Conservation (phyloP, 345 rosid species). For the Carallia pectinifolia region DNA sequence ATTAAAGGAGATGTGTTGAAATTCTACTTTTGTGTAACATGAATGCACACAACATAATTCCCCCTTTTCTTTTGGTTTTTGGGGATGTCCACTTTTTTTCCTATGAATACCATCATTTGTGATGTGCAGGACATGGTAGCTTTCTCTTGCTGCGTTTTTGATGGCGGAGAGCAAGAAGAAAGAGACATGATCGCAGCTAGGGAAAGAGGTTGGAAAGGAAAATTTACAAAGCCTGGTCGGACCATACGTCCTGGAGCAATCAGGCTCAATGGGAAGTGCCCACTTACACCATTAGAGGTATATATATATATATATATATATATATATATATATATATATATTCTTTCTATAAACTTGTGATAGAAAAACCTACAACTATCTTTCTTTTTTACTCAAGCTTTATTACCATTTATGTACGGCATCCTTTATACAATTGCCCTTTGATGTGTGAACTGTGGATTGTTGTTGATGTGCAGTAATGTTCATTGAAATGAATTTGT, state of each 20-base stretch:
- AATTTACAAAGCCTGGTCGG: slow-evolving; percentile 96
- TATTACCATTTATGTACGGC: no score
- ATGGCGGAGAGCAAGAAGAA: slow-evolving; percentile 88
- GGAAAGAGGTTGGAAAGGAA: slow-evolving; percentile 98
- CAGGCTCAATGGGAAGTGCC: slow-evolving; percentile 95
- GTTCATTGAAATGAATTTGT: no score
- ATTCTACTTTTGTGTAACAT: slow-evolving; percentile 2
- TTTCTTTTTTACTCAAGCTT: no score
- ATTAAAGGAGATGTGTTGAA: slow-evolving; percentile 7
- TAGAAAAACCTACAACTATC: no score
- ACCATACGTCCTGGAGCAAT: slow-evolving; percentile 95
- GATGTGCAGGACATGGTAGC: slow-evolving; percentile 96
- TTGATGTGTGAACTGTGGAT: no score
- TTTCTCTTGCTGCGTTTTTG: slow-evolving; percentile 98
- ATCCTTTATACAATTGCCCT: no score
- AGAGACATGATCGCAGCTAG: slow-evolving; percentile 88
- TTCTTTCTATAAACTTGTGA: background rate
- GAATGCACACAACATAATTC: background rate
- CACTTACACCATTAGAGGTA: slow-evolving; percentile 98
- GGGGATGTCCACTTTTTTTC: background rate
- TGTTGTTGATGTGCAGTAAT: no score
- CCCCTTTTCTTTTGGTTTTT: no score
- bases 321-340: slow-evolving; percentile 11
- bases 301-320: background rate
- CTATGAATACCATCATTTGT: slow-evolving; percentile 3